Evolutionary conservation across 768 basidiomycete species (phyloP), one percentile per base, ranked within the genome.

Genomic region (Trichaptum fuscoviolaceum): DNA sequence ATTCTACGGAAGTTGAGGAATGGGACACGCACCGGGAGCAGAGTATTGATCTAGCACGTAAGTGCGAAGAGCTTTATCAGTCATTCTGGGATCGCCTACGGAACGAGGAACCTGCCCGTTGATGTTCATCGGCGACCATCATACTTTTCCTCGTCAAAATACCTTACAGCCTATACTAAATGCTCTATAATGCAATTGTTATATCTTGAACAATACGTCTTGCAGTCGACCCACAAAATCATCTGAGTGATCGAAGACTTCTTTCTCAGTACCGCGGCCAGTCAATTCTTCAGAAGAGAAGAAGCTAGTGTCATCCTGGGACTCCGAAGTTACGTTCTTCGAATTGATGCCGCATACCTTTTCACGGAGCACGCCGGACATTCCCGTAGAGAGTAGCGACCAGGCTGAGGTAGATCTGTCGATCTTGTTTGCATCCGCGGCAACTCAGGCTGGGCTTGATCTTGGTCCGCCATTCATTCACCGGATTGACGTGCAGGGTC

Each of bases 11-110:
- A 6, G 79, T 92, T 18, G 73, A 79, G 57, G 76, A 81, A 34
- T 89, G 88, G 81, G 77, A 80, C 42, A 76, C 80, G 67, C 77
- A 89, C 64, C 71, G 82, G 64, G 74, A 71, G 0, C 82, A 85
- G 61, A 84, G 81, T 7, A 77, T 73, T 57, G 71, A 72, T n/a
- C 73, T 92, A 42, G 71, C 89, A 42, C 78, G 77, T 57, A 81
- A 83, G 62, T 89, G 84, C 67, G 88, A 91, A 67, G 73, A 74
- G 35, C 72, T 92, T 64, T 83, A 87, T 61, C 73, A 77, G 64
- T 66, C 74, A 7, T 78, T 81, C 59, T 62, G 76, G 66, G 69
- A 76, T 27, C 12, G 10, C 15, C 20, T 52, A 2, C 42, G 20
- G 20, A 52, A 12, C 20, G 42, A 52, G 2, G 42, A 52, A 52